Conservation (phyloP, 169 alveolate genomes). For the Plasmodium knowlesi region DNA sequence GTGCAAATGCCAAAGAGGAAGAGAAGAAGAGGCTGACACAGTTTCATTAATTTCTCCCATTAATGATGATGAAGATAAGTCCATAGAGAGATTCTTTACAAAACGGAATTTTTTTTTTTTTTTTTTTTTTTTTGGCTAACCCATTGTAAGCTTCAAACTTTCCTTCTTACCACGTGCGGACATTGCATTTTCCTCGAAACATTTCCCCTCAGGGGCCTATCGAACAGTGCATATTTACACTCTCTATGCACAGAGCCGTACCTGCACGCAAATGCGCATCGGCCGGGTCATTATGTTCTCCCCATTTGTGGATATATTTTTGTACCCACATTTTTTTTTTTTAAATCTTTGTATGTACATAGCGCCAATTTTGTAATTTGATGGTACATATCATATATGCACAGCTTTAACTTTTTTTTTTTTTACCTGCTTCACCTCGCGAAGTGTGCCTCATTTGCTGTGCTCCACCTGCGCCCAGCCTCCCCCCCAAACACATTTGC, state of each 20-base stretch:
- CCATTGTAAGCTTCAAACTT: background rate
- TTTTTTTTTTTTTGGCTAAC: background rate
- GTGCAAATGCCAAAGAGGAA: background rate
- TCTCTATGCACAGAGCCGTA: background rate
- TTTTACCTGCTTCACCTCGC: background rate
- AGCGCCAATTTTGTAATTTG: background rate
- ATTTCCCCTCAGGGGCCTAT: background rate
- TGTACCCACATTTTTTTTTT: background rate
- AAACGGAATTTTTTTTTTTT: background rate
- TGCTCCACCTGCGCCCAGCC: background rate
- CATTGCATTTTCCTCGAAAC: background rate
- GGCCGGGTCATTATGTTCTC: background rate
- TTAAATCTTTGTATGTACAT: background rate
- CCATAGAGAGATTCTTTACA: background rate
- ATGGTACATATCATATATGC: background rate
- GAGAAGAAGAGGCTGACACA: background rate
- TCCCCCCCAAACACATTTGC: background rate
- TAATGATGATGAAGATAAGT: background rate
- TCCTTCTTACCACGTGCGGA: background rate
- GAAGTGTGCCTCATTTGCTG: background rate
- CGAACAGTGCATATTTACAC: background rate
- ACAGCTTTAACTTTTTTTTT: background rate
- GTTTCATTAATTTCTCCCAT: background rate
- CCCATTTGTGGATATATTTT: background rate
- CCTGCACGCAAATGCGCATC: background rate